These are phyloP conservation scores for Lodderomyces beijingensis DNA, from an alignment of 1,139 yeast species.

Conservation along the genomic window DNA sequence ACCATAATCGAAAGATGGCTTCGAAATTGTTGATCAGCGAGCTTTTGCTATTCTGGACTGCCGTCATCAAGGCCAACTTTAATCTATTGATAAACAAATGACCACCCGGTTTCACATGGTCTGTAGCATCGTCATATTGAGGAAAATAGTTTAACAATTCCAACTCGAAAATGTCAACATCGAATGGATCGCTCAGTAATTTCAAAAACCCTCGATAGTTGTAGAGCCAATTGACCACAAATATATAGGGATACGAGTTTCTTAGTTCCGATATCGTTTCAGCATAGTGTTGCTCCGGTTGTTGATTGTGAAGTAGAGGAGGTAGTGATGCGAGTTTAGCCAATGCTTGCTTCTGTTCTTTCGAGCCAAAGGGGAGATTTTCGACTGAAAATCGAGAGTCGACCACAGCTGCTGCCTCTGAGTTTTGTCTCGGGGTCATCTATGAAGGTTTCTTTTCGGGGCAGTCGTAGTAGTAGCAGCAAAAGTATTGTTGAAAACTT, in stretches of 20 bases:
- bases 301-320: conserved; percentile 22
- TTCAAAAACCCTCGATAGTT: conserved; percentile 41
- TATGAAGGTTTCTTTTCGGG: too few species aligned
- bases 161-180: conserved; percentile 51
- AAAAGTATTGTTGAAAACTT: too few species aligned
- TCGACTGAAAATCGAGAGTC: background rate
- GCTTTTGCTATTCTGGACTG: conserved; percentile 26
- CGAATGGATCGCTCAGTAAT: conserved; percentile 45
- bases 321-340: conserved; percentile 24
- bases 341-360: conserved; percentile 11
- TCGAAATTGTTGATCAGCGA: conserved; percentile 35
- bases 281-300: conserved; percentile 7
- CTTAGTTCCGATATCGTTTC: conserved; percentile 17
- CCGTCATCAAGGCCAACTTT: conserved; percentile 36
- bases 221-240: conserved; percentile 50
- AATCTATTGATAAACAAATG: conserved; percentile 34
- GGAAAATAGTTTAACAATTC: conserved; percentile 38
- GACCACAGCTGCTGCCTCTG: too few species aligned
- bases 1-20: conserved; percentile 39
- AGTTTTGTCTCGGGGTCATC: too few species aligned
- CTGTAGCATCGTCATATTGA: conserved; percentile 20
- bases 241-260: conserved; percentile 33
- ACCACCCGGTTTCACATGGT: conserved; percentile 18
- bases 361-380: conserved; percentile 3
- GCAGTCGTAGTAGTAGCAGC: too few species aligned